Evolutionary conservation across 2,329 filamentous ascomycete genomes (phyloP), one percentile per base, ranked within the genome.

Genomic region (Dactylellina drechsleri): DNA sequence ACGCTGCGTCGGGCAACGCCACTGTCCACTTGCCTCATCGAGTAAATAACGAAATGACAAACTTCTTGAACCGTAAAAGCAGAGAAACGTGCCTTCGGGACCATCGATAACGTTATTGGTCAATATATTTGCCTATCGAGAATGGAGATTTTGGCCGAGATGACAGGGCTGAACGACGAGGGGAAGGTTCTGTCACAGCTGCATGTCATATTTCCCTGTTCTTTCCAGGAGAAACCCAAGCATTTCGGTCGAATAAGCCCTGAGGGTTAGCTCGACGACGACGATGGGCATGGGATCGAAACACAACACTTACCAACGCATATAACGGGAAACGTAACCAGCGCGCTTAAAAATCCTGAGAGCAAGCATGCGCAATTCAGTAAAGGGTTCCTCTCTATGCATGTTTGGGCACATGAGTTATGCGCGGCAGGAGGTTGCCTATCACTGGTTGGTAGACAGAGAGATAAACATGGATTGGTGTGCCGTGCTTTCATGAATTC

Each of bases 21-120:
- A 75, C 71, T 60, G 50, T 57, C 64, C 64, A 75, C 71, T 75
- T 75, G 64, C 71, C 71, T 65, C 57, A 75, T 75, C n/a, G 26
- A 65, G 71, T 60, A 75, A 75, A 67, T 67, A 50, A 65, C 45
- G 64, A 75, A 68, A 59, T 52, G 60, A 75, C 64, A 75, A 68
- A 75, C 64, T 52, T 68, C 64, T 67, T 75, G 61, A 43, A 57
- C 45, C 20, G 65, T 68, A 59, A 71, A 52, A 64, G 54, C 57
- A 64, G 53, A 40, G 56, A 56, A 75, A 75, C 62, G 56, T 58
- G 58, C 58, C 58, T 45, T 75, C 53, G 47, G 57, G 52, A 26
- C 26, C 64, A 60, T 56, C 58, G 23, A 74, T 67, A 74, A 68
- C 64, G 66, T 71, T 71, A 71, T 71, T 71, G 66, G 66, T 52